Evolutionary conservation across 371 early-diverging fungal species (phyloP), one percentile per base, ranked within the genome.

Genomic region (Mucor piriformis): DNA sequence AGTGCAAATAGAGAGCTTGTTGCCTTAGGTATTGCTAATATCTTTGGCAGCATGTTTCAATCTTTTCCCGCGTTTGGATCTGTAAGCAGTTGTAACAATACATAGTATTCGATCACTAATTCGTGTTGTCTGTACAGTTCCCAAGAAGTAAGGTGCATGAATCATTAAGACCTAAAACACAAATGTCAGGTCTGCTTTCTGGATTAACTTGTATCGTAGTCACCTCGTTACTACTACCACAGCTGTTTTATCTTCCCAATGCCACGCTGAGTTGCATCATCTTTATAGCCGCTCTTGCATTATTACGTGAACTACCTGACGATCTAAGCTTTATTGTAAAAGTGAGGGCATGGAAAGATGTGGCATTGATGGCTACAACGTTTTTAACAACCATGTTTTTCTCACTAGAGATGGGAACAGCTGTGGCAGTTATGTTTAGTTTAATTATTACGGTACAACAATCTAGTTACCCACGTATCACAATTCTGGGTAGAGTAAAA

Each of bases 1-100:
- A 89, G 90, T 4, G 88, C 92, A 2, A 95, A 95, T 66, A 89
- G 95, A 13, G 96, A 96, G 68, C 78, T 96, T 29, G 92, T 95
- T n/a, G 96, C 96, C 3, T 63, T 95, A 21, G 96, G 96, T 6
- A 64, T 84, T n/a, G 77, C 87, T 47, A 96, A 94, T 64, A 72
- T 92, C 24, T 50, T 90, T 50, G 90, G 92, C 8, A 81, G 88
- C 2, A 69, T 89, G 3, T 93, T 94, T 70, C 85, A 88, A 33
- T 76, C 84, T 0, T 93, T 84, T 64, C 93, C 94, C 0, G 90
- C 91, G 4, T 95, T 92, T 75, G 96, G 94, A 6, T 92, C 93
- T 3, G 73, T 72, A 72, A 55, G 68, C 53, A n/a, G n/a, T 13
- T 29, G 8, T 8, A 29, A 29, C 29, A 29, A n/a, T n/a, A n/a